Percentiles rank a stretch among this genome's conserved stretches.
Evolutionary conservation across 2,329 filamentous ascomycete species (phyloP).

Genomic region (Cytospora chrysosperma): DNA sequence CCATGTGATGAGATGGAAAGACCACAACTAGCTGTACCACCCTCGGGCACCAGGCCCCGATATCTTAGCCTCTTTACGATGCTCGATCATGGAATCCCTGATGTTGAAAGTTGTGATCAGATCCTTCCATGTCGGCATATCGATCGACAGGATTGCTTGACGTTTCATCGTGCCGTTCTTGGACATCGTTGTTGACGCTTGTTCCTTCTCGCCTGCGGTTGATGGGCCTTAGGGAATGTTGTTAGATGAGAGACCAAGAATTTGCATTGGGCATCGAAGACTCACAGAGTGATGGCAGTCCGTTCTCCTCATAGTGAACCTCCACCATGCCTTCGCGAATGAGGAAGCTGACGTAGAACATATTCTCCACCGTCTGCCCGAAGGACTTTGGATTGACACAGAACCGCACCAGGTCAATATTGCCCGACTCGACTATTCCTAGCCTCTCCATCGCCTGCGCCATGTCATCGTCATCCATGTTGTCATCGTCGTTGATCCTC

Average conservation of each 20-base stretch:
- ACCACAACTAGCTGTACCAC: conserved; percentile 57
- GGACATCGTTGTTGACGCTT: conserved; percentile 43
- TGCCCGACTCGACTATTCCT: conserved; percentile 65
- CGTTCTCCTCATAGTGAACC: conserved; percentile 70
- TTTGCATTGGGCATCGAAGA: conserved; percentile 25
- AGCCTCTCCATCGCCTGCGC: conserved; percentile 61
- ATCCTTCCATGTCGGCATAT: conserved; percentile 79
- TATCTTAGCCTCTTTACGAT: conserved; percentile 62
- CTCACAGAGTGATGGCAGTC: conserved; percentile 78
- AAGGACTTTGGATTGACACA: conserved; percentile 89
- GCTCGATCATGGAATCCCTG: conserved; percentile 77
- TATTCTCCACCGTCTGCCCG: conserved; percentile 91
- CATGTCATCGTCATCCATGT: conserved; percentile 46
- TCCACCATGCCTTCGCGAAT: conserved; percentile 81
- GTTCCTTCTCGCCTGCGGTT: conserved; percentile 31
- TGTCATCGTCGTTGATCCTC: conserved; percentile 43
- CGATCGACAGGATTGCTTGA: conserved; percentile 85
- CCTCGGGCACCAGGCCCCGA: conserved; percentile 55
- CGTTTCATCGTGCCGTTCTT: conserved; percentile 63
- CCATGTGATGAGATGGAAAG: background rate
- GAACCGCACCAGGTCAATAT: conserved; percentile 80
- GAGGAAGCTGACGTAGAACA: conserved; percentile 95
- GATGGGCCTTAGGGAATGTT: background rate
- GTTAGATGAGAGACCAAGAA: background rate
- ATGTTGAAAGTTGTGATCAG: conserved; percentile 77